Conservation (phyloP, 805 yeast species). For the Kodamaea hsintzibuensis region DNA sequence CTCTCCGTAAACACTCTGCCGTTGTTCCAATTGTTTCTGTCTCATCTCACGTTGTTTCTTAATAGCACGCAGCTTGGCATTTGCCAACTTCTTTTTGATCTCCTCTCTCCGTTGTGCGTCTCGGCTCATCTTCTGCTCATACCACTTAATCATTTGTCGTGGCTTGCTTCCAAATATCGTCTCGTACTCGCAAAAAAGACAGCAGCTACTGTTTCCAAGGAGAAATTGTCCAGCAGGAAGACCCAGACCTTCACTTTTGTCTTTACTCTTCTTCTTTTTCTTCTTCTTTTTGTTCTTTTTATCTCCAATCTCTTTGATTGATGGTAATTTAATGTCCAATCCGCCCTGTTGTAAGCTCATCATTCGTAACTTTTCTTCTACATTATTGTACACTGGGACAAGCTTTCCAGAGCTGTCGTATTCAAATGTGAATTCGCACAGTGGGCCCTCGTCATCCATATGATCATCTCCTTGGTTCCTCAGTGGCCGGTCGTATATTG, state of each 20-base stretch:
- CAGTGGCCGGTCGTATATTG: conserved; percentile 12
- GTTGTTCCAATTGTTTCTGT: conserved; percentile 7
- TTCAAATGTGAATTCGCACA: conserved; percentile 47
- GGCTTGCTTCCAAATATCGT: conserved; percentile 53
- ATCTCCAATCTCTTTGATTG: conserved; percentile 14
- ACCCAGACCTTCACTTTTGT: not conserved
- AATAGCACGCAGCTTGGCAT: conserved; percentile 37
- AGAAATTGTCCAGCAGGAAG: conserved; percentile 3
- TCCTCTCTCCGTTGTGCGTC: conserved; percentile 33
- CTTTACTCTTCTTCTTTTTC: conserved; percentile 23
- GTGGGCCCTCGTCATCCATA: conserved; percentile 34
- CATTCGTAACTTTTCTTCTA: conserved; percentile 39
- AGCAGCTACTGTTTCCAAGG: conserved; percentile 21
- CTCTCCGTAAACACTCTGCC: not conserved
- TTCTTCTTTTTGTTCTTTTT: conserved; percentile 19
- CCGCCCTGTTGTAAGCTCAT: conserved; percentile 26
- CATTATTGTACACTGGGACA: conserved; percentile 39
- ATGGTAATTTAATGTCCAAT: conserved; percentile 12
- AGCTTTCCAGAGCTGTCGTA: conserved; percentile 42
- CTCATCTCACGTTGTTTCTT: conserved; percentile 19
- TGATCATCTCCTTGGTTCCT: conserved; percentile 7
- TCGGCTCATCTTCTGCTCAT: conserved; percentile 34
- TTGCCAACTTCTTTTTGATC: conserved; percentile 37
- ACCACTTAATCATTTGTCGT: conserved; percentile 51
- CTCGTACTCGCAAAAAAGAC: conserved; percentile 56